These are phyloP conservation scores for Botrytis fabae DNA, from an alignment of 2,329 filamentous ascomycete species.

Conservation along the genomic window DNA sequence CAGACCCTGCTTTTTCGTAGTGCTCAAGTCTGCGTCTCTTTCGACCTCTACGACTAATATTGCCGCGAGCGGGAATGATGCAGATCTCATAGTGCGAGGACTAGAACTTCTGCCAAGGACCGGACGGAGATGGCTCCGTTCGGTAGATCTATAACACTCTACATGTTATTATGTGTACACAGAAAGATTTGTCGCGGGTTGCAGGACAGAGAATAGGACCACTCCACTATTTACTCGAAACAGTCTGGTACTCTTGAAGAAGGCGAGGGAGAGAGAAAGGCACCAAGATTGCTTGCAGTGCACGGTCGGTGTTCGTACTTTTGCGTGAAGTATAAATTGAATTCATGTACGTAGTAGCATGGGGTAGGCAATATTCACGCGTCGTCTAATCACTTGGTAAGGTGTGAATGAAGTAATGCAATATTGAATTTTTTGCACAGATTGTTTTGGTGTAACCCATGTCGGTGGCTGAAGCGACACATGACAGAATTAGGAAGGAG, in stretches of 20 bases:
- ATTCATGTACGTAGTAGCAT: conserved; percentile 1
- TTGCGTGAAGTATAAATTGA: conserved; percentile 10
- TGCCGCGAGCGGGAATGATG: conserved; percentile 11
- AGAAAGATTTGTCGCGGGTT: conserved; percentile 7
- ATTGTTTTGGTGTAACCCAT: conserved; percentile 21
- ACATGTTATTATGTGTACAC: background rate
- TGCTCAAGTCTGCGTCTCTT: background rate
- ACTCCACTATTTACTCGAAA: conserved; percentile 12
- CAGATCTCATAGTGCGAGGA: conserved; percentile 19
- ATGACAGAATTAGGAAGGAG: conserved; percentile 13
- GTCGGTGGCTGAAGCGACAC: conserved; percentile 21
- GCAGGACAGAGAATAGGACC: background rate
- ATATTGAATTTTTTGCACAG: background rate
- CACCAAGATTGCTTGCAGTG: conserved; percentile 11
- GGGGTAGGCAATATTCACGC: background rate
- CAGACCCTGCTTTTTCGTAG: conserved; percentile 6
- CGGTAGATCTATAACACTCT: conserved; percentile 1
- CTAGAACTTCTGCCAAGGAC: conserved; percentile 14
- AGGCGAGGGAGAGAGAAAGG: background rate
- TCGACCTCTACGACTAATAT: background rate
- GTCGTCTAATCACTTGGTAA: background rate
- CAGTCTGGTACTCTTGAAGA: background rate
- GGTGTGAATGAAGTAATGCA: conserved; percentile 3
- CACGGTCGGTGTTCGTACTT: conserved; percentile 13
- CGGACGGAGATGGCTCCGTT: background rate